These are phyloP conservation scores for Eucalyptus tenuipes DNA, from an alignment of 345 rosid species.

Conservation along the genomic window DNA sequence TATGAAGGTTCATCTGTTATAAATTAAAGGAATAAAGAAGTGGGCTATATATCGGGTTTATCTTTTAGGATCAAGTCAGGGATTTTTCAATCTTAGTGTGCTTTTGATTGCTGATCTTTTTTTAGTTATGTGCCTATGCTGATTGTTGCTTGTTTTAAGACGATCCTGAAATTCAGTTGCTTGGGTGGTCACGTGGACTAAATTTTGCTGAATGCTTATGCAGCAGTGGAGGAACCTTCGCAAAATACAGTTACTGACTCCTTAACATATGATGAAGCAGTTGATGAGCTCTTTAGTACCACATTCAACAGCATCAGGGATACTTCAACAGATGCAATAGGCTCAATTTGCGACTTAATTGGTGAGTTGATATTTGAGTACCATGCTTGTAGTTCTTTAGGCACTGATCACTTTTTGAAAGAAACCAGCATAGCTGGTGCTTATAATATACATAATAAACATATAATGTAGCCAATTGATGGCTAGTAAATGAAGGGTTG, in stretches of 20 bases:
- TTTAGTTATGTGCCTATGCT: neutral
- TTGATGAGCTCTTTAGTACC: constrained; percentile 73
- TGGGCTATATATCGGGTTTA: neutral
- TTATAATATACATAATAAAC: neutral
- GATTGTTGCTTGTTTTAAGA: neutral
- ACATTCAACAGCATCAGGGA: constrained; percentile 66
- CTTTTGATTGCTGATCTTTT: neutral
- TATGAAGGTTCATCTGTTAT: neutral
- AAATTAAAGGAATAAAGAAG: neutral
- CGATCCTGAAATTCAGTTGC: neutral
- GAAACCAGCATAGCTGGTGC: neutral
- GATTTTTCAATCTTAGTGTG: neutral
- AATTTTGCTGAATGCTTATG: neutral
- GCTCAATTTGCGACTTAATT: constrained; percentile 46
- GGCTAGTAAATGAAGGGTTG: neutral
- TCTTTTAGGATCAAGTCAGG: neutral
- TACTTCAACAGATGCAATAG: constrained; percentile 38
- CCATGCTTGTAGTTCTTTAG: neutral
- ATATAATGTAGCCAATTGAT: neutral
- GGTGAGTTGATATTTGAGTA: constrained; percentile 36
- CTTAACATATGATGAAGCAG: constrained; percentile 46
- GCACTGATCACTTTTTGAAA: neutral
- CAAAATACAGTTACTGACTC: constrained; percentile 37
- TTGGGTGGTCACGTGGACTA: neutral
- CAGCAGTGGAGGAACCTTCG: constrained; percentile 21